A percentile compares a stretch with the other conserved stretches of the same genome.
phyloP scores from a whole-genome alignment of 1,284 basidiomycete genomes.

The Cryptococcus hybrid region DNA sequence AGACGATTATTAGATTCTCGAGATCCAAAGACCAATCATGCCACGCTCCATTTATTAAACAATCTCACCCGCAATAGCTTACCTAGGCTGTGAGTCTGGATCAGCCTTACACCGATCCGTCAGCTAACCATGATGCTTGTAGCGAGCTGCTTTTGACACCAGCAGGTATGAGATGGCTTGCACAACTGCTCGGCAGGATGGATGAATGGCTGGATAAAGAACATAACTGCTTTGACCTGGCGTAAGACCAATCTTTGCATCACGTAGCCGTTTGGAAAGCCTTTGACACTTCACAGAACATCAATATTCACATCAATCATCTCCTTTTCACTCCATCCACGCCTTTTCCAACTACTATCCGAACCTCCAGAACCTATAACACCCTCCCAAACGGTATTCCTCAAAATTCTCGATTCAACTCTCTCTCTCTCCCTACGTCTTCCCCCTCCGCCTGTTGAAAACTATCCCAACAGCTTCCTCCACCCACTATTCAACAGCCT shows the following conservation, averaged over 20 bases:
- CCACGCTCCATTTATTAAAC: conserved; percentile 66
- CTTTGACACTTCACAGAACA: conserved; percentile 38
- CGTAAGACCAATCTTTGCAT: conserved; percentile 52
- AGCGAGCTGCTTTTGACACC: conserved; percentile 17
- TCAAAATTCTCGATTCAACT: conserved; percentile 80
- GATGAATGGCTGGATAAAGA: conserved; percentile 63
- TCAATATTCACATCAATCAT: conserved; percentile 52
- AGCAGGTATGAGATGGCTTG: conserved; percentile 28
- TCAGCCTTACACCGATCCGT: background rate
- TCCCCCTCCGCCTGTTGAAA: background rate
- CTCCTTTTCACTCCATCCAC: conserved; percentile 41
- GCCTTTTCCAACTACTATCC: conserved; percentile 42
- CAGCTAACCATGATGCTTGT: background rate
- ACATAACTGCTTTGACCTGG: conserved; percentile 69
- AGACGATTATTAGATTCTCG: conserved; percentile 71
- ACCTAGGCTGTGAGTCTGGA: conserved; percentile 58
- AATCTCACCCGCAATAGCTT: conserved; percentile 65
- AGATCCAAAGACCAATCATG: conserved; percentile 62
- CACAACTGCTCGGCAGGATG: conserved; percentile 58
- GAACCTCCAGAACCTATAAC: conserved; percentile 64
- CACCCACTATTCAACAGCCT: conserved; percentile 22
- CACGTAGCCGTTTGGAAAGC: background rate
- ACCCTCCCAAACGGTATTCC: conserved; percentile 76
- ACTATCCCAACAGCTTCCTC: conserved; percentile 18
- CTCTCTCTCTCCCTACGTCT: conserved; percentile 47